A percentile compares a stretch with the other conserved stretches of the same genome.
phyloP scores from a whole-genome alignment of 2,329 filamentous ascomycete species.

The Exophiala spinifera region DNA sequence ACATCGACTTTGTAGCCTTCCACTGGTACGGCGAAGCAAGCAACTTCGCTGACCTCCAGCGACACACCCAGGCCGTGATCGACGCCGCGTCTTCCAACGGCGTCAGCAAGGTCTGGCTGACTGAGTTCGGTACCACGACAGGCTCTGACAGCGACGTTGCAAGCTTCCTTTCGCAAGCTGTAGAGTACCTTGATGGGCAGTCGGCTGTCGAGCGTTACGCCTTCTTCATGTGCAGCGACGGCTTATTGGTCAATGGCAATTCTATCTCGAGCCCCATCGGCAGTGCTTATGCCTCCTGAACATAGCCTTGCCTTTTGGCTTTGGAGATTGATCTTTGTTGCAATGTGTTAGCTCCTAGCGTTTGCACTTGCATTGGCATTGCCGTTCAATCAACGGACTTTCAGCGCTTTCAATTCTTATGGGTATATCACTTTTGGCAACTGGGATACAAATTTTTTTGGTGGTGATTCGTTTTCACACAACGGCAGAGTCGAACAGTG shows the following conservation, averaged over 20 bases:
- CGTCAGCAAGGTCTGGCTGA: slow-evolving; percentile 45
- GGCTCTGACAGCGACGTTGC: slow-evolving; percentile 22
- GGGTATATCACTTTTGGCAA: too few species aligned
- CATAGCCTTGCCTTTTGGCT: too few species aligned
- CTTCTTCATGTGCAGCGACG: slow-evolving; percentile 39
- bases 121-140: slow-evolving; percentile 43
- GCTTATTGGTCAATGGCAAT: slow-evolving; percentile 33
- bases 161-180: slow-evolving; percentile 38
- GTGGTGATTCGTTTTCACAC: too few species aligned
- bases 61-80: slow-evolving; percentile 38
- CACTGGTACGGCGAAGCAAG: slow-evolving; percentile 44
- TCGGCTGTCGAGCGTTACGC: slow-evolving; percentile 41
- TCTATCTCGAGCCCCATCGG: slow-evolving; percentile 17
- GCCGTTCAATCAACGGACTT: too few species aligned
- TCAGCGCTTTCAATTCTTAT: too few species aligned
- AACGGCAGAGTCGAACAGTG: too few species aligned
- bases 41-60: slow-evolving; percentile 36
- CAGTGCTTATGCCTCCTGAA: slow-evolving; percentile 12
- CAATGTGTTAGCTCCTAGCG: too few species aligned
- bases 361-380: too few species aligned
- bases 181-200: slow-evolving; percentile 41
- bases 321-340: too few species aligned
- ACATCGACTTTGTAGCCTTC: slow-evolving; percentile 41
- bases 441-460: too few species aligned
- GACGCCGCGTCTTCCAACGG: slow-evolving; percentile 33